Evolutionary conservation across 495 filamentous ascomycete species (phyloP).

Genomic region (Cercophora scortea): DNA sequence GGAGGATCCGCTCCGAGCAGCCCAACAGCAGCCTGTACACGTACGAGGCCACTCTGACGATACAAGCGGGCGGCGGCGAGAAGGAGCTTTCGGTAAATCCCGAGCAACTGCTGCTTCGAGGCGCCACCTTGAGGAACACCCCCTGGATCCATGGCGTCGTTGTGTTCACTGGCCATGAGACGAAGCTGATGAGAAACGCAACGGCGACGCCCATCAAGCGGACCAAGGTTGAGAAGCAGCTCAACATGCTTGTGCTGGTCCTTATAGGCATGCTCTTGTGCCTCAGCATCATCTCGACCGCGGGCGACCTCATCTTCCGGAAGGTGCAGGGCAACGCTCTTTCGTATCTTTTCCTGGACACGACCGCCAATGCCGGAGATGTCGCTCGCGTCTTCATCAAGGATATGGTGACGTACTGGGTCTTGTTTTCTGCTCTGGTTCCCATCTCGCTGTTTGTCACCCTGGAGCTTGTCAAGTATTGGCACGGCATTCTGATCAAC

Average conservation of each 20-base stretch:
- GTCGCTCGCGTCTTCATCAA: slow-evolving; percentile 77
- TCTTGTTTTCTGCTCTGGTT: slow-evolving; percentile 94
- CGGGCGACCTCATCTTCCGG: slow-evolving; percentile 80
- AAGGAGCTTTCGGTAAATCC: slow-evolving; percentile 81
- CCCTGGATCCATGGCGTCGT: slow-evolving; percentile 97
- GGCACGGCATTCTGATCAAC: slow-evolving; percentile 93
- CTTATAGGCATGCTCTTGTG: slow-evolving; percentile 75
- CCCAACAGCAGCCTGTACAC: slow-evolving; percentile 98
- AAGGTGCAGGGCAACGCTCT: slow-evolving; percentile 50
- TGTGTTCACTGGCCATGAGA: slow-evolving; percentile 97
- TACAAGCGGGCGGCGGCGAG: slow-evolving; percentile 88
- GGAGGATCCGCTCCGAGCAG: slow-evolving; percentile 86
- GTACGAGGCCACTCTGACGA: slow-evolving; percentile 92
- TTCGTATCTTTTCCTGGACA: slow-evolving; percentile 60
- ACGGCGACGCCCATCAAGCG: slow-evolving; percentile 97
- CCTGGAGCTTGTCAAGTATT: slow-evolving; percentile 96
- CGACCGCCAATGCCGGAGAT: slow-evolving; percentile 31
- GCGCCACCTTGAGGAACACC: slow-evolving; percentile 91
- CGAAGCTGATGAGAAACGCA: slow-evolving; percentile 97
- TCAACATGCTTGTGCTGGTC: slow-evolving; percentile 90
- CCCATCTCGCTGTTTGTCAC: slow-evolving; percentile 98
- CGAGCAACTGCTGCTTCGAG: slow-evolving; percentile 66
- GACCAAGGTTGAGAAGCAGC: slow-evolving; percentile 85
- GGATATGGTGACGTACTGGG: slow-evolving; percentile 97
- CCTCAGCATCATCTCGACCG: slow-evolving; percentile 81